phyloP scores from a whole-genome alignment of 352 stramenopile species.

The Elongisporangium anandrum region DNA sequence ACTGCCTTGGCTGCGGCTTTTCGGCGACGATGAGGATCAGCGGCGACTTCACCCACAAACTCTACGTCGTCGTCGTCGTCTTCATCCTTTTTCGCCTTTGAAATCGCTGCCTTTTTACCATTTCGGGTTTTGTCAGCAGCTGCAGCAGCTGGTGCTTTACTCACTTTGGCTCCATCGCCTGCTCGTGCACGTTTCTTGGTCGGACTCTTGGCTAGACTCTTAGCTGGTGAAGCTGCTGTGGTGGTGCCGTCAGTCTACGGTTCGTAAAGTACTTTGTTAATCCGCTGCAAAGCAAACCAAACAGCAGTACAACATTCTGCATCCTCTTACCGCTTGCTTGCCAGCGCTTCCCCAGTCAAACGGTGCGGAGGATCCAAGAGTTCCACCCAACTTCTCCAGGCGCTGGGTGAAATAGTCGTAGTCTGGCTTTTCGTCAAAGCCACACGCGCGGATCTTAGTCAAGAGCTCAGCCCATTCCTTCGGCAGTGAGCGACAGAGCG shows the following conservation, averaged over 20 bases:
- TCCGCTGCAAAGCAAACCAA: not conserved
- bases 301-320: not conserved
- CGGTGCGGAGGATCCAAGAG: conserved; percentile 19
- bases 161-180: conserved; percentile 15
- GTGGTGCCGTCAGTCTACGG: not conserved
- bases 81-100: conserved; percentile 8
- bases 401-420: conserved; percentile 64
- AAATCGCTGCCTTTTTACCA: conserved; percentile 10
- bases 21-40: conserved; percentile 29
- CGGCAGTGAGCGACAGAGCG: conserved; percentile 55
- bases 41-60: conserved; percentile 14
- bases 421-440: conserved; percentile 73
- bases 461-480: conserved; percentile 57
- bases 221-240: not conserved
- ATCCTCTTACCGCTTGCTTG: not conserved
- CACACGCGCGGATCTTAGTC: conserved; percentile 43
- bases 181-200: conserved; percentile 23
- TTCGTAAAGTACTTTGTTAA: not conserved
- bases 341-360: conserved; percentile 36
- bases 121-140: conserved; percentile 8
- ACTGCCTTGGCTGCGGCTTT: conserved; percentile 57
- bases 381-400: conserved; percentile 47
- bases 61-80: conserved; percentile 14
- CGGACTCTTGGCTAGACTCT: conserved; percentile 3
- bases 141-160: not conserved